A percentile compares a stretch with the other conserved stretches of the same genome.
These are phyloP conservation scores for Cutaneotrichosporon mucoides DNA, from an alignment of 1,284 basidiomycete genomes.

Conservation along the genomic window DNA sequence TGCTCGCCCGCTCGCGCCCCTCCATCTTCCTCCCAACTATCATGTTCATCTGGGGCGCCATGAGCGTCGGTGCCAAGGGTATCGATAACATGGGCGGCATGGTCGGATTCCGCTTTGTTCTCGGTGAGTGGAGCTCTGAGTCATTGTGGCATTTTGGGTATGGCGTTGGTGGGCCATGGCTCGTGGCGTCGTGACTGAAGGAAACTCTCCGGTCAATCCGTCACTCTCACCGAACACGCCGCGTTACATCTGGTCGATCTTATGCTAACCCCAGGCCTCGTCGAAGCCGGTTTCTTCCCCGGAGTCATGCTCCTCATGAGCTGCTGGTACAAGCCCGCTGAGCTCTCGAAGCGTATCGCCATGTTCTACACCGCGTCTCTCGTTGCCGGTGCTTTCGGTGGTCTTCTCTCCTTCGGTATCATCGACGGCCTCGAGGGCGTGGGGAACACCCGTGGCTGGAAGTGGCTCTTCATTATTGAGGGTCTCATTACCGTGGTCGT, in stretches of 20 bases:
- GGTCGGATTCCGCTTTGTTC: slow-evolving; percentile 23
- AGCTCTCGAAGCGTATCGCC: slow-evolving; percentile 38
- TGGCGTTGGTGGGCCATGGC: no score
- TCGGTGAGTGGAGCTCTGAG: slow-evolving; percentile 10
- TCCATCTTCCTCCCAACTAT: slow-evolving; percentile 29
- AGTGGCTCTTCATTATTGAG: slow-evolving; percentile 48
- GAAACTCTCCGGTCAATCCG: no score
- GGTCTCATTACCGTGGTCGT: slow-evolving; percentile 41
- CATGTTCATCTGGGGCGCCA: slow-evolving; percentile 27
- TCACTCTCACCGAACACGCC: no score
- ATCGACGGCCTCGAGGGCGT: slow-evolving; percentile 34
- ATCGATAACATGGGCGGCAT: slow-evolving; percentile 18
- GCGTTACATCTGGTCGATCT: no score
- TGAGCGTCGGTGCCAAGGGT: slow-evolving; percentile 22
- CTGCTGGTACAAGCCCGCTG: slow-evolving; percentile 45
- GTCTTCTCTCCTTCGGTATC: slow-evolving; percentile 42
- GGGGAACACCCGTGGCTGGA: slow-evolving; percentile 32
- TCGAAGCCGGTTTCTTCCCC: slow-evolving; percentile 46
- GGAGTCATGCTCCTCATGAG: slow-evolving; percentile 43
- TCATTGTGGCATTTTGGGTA: no score
- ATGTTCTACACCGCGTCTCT: slow-evolving; percentile 24
- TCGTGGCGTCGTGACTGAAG: no score
- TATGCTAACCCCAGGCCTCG: slow-evolving; percentile 1
- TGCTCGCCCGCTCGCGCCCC: slow-evolving; percentile 13
- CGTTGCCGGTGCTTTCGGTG: slow-evolving; percentile 43